Evolutionary conservation across 306 rosid species (phyloP).

Genomic region (Ziziphus jujuba): DNA sequence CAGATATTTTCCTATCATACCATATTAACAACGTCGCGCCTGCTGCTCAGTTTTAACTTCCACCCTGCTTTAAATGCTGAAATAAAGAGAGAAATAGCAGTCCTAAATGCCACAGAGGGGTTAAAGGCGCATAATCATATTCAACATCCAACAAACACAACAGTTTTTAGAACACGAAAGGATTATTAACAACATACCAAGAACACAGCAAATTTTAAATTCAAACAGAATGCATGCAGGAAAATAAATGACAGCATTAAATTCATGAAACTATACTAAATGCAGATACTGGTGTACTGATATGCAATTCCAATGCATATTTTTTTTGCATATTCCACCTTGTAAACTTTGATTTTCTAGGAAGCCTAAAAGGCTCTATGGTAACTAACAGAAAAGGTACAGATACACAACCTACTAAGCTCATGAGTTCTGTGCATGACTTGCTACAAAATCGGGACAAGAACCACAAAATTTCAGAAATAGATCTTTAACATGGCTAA

Average conservation of each 20-base stretch:
- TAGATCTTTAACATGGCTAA: too few relatives aligned
- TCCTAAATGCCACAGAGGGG: constrained; percentile 84
- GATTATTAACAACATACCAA: neutral
- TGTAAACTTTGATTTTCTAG: too few relatives aligned
- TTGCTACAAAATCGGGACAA: neutral
- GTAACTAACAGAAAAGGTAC: neutral
- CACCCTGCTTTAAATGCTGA: constrained; percentile 86
- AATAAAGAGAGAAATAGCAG: constrained; percentile 70
- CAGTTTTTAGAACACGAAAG: constrained; percentile 18
- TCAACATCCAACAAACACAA: constrained; percentile 34
- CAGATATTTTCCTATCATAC: constrained; percentile 87
- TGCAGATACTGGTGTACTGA: neutral
- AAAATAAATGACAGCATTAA: neutral
- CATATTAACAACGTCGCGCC: constrained; percentile 79
- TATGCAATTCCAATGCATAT: neutral
- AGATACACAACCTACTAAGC: neutral
- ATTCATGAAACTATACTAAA: neutral
- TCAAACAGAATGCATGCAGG: constrained; percentile 4
- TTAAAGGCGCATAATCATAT: constrained; percentile 52
- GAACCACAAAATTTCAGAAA: too few relatives aligned
- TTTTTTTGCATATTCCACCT: neutral
- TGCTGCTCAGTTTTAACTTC: constrained; percentile 80
- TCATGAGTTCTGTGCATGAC: neutral
- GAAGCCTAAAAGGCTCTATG: neutral
- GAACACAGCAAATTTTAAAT: neutral